Conservation (phyloP, 495 filamentous ascomycete genomes). For the Chaetomium tenue region DNA sequence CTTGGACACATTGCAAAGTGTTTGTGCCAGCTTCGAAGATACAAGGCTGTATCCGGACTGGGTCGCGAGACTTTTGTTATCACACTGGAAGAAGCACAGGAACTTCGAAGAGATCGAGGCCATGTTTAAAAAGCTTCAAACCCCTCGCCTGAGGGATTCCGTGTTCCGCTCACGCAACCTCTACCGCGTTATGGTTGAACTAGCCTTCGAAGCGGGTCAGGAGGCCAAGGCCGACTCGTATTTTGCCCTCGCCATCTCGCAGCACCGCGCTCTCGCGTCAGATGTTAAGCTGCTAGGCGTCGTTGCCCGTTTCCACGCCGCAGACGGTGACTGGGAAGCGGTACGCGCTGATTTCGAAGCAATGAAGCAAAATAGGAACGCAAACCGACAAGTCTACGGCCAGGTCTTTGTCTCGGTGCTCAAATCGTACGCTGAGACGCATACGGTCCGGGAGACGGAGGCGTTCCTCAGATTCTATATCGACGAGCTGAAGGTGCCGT, state of each 20-base stretch:
- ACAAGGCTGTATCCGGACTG: conserved; percentile 32
- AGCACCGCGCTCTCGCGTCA: conserved; percentile 25
- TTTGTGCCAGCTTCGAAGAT: conserved; percentile 19
- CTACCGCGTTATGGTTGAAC: conserved; percentile 43
- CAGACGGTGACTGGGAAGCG: conserved; percentile 46
- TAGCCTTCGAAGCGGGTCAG: conserved; percentile 41
- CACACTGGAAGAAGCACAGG: conserved; percentile 34
- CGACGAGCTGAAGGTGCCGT: conserved; percentile 33
- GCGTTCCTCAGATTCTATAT: conserved; percentile 43
- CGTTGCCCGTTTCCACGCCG: conserved; percentile 43
- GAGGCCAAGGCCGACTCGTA: conserved; percentile 33
- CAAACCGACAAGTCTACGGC: conserved; percentile 26
- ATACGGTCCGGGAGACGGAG: conserved; percentile 44
- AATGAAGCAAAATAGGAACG: conserved; percentile 31
- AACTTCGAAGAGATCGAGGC: conserved; percentile 29
- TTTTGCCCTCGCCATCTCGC: conserved; percentile 22
- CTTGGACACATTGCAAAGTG: conserved; percentile 30
- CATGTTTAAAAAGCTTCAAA: conserved; percentile 32
- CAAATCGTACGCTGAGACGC: conserved; percentile 43
- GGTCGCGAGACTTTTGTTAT: conserved; percentile 36
- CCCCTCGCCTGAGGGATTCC: conserved; percentile 22
- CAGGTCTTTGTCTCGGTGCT: conserved; percentile 44
- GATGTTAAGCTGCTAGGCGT: conserved; percentile 38
- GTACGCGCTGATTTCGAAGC: conserved; percentile 39
- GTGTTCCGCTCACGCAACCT: conserved; percentile 29